Conservation (phyloP, 257 asterid species). For the Jasminum sambac region DNA sequence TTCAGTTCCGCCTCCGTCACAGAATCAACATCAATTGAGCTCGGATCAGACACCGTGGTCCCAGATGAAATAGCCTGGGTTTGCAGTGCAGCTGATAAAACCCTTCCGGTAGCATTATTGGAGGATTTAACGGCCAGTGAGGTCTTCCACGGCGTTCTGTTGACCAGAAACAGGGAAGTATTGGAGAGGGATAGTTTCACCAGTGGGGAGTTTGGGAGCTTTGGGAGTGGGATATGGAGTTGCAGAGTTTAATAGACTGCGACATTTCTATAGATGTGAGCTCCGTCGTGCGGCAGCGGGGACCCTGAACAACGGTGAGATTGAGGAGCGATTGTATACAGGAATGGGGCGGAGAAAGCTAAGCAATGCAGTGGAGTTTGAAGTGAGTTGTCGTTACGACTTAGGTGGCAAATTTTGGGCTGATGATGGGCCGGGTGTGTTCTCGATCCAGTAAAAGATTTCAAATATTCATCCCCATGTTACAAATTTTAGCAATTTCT, state of each 20-base stretch:
- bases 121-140: conserved; percentile 40
- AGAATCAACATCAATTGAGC: conserved; percentile 83
- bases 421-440: neutral
- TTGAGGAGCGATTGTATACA: conserved; percentile 1
- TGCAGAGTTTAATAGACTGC: conserved; percentile 26
- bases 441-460: neutral
- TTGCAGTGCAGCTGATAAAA: conserved; percentile 31
- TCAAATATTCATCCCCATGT: too few relatives aligned
- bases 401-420: neutral
- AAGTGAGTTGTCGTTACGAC: neutral
- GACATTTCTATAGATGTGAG: conserved; percentile 6
- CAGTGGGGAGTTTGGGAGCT: conserved; percentile 32
- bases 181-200: conserved; percentile 1
- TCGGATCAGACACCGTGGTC: conserved; percentile 41
- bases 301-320: neutral
- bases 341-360: neutral
- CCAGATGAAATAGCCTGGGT: conserved; percentile 30
- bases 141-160: conserved; percentile 23
- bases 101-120: conserved; percentile 53
- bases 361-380: neutral
- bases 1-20: conserved; percentile 94
- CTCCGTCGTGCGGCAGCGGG: conserved; percentile 24
- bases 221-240: conserved; percentile 43
- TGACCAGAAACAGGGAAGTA: conserved; percentile 17
- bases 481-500: too few relatives aligned